Base-by-base conservation (phyloP, 2,329 filamentous ascomycete genomes). In the Monosporascus sp. region DNA sequence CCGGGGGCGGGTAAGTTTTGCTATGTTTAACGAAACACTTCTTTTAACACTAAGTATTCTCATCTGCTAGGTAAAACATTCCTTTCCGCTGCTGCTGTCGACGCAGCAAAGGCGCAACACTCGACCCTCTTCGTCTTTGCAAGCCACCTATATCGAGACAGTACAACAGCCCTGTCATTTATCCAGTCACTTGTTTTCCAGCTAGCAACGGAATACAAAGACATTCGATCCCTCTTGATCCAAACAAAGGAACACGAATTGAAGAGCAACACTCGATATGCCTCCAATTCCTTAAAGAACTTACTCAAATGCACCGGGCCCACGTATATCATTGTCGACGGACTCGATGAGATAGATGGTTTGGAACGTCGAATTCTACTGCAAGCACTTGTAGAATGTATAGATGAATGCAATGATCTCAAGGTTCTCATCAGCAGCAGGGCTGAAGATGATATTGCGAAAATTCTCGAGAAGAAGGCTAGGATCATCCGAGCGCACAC, bases 301-400 rank as follows among this genome's bases (percentile, higher is more conserved):
- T 48, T 67, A 37, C 53, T 67, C 7, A 45, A 58, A 22, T 50
- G 51, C 31, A 41, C 50, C 17, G 60, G 55, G 2, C 55, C 51
- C 26, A 56, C 49, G 7, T 65, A 56, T 44, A 48, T 67, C 35
- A 52, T 67, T 35, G 26, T 69, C 22, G 66, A 69, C 54, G 67
- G 67, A 8, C 38, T 68, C 4, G 66, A 69, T 50, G 66, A 69
- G 53, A 65, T 66, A 3, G 59, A 60, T 5, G 51, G 27, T n/a
- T 22, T 47, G 8, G 57, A 64, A 46, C 48, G 63, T 5, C 40
- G 44, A 19, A 52, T 46, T 38, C 38, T 63, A 14, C 37, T 63
- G 6, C 26, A 49, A 5, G 27, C 52, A 50, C 37, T 63, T 22
- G 37, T 58, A 2, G 49, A 26, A 26, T 26, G 51, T 8, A n/a